Percentiles rank a stretch among this genome's conserved stretches.
These are phyloP conservation scores for Trypanosoma boissoni DNA, from an alignment of 208 protist species.

Conservation along the genomic window DNA sequence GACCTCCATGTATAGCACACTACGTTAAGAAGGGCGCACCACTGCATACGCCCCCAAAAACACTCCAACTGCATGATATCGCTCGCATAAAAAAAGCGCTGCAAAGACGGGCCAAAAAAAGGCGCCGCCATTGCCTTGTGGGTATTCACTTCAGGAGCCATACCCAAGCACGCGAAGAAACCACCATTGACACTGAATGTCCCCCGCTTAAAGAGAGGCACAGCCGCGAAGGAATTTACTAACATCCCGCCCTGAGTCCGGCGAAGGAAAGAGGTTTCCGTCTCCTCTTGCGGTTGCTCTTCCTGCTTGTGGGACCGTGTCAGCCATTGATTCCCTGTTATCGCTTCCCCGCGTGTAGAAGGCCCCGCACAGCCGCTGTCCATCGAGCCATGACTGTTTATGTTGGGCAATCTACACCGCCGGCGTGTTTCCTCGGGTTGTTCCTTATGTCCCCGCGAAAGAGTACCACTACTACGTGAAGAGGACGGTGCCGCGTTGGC, in stretches of 20 bases:
- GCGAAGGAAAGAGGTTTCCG: not conserved
- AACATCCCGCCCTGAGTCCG: not conserved
- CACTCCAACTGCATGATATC: conserved; percentile 45
- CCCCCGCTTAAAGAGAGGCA: conserved; percentile 33
- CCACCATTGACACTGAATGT: conserved; percentile 38
- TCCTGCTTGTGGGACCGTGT: no score
- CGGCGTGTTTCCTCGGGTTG: not conserved
- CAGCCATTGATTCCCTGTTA: no score
- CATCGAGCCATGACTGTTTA: not conserved
- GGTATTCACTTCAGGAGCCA: conserved; percentile 7
- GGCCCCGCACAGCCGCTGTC: not conserved
- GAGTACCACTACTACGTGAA: not conserved
- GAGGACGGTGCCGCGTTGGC: not conserved
- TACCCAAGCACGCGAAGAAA: conserved; percentile 36
- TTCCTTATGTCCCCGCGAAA: not conserved
- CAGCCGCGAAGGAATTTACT: conserved; percentile 40
- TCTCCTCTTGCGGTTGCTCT: not conserved
- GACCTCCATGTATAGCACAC: conserved; percentile 23
- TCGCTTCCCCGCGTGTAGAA: no score
- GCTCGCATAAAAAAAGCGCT: conserved; percentile 14
- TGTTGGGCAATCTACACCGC: not conserved
- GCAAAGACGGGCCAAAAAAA: no score
- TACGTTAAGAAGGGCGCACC: conserved; percentile 35
- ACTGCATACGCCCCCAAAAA: conserved; percentile 23
- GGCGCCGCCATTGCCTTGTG: no score